These are phyloP conservation scores for Flaveria trinervia DNA, from an alignment of 129 eudicot species.

Conservation along the genomic window DNA sequence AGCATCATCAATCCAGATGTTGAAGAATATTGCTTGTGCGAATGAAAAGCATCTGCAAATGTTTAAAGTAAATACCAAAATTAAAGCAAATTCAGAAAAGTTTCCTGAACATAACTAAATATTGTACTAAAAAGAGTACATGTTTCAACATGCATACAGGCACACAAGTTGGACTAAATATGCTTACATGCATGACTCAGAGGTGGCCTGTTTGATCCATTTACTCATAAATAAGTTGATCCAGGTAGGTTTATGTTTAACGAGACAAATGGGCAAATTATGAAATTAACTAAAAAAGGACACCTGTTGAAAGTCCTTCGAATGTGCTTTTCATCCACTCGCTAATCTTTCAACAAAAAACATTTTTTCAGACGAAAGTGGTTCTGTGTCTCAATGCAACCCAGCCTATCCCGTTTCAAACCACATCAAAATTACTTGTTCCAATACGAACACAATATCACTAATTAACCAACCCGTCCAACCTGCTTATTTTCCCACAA, in stretches of 20 bases:
- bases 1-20: slow-evolving; percentile 33
- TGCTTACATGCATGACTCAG: not conserved
- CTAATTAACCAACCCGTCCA: not conserved
- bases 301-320: not conserved
- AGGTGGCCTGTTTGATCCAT: not conserved
- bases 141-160: slow-evolving; percentile 7
- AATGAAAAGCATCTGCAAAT: slow-evolving; percentile 58
- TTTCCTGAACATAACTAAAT: not conserved
- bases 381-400: not conserved
- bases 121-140: not conserved
- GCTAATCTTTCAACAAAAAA: not conserved
- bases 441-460: not conserved
- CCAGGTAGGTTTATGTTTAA: not conserved
- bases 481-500: not conserved
- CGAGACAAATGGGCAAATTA: not conserved
- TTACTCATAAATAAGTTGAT: not conserved
- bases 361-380: not conserved
- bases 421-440: not conserved
- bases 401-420: not conserved
- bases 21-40: slow-evolving; percentile 49
- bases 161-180: slow-evolving; percentile 17
- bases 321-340: not conserved
- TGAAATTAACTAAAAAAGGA: not conserved
- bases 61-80: not conserved
- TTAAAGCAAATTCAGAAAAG: slow-evolving; percentile 7